Conservation (phyloP, 2,329 filamentous ascomycete genomes). For the Claviceps purpurea region DNA sequence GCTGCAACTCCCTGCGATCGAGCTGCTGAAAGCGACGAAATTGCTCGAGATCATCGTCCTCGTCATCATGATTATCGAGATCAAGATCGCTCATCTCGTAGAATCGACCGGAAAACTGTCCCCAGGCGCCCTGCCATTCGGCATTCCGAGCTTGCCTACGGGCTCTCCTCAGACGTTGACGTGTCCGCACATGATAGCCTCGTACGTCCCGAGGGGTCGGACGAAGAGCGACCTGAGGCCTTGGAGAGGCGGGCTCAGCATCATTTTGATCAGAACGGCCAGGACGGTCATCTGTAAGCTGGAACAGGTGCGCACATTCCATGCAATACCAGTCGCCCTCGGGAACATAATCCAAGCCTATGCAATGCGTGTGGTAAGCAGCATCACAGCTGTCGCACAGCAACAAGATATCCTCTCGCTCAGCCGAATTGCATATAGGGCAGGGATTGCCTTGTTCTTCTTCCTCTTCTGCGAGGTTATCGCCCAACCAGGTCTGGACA, state of each 20-base stretch:
- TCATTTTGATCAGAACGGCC: slow-evolving; percentile 19
- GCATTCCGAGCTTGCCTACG: slow-evolving; percentile 54
- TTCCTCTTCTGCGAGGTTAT: slow-evolving; percentile 52
- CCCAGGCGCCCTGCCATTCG: slow-evolving; percentile 84
- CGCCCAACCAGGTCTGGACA: slow-evolving; percentile 57
- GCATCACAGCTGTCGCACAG: slow-evolving; percentile 87
- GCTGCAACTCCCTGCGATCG: slow-evolving; percentile 47
- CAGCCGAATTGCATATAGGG: slow-evolving; percentile 67
- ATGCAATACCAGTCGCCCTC: slow-evolving; percentile 82
- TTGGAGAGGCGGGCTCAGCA: slow-evolving; percentile 19
- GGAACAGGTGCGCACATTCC: slow-evolving; percentile 50
- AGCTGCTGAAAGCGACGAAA: slow-evolving; percentile 40
- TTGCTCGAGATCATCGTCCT: slow-evolving; percentile 60
- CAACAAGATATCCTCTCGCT: slow-evolving; percentile 73
- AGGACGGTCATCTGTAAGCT: slow-evolving; percentile 17
- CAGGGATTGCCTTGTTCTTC: slow-evolving; percentile 62
- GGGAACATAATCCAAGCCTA: slow-evolving; percentile 67
- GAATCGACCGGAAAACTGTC: slow-evolving; percentile 45
- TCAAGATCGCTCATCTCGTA: slow-evolving; percentile 41
- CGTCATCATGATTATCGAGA: slow-evolving; percentile 27
- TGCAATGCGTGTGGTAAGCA: slow-evolving; percentile 82
- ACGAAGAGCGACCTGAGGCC: slow-evolving; percentile 16
- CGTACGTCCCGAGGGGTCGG: slow-evolving; percentile 20
- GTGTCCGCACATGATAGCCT: slow-evolving; percentile 35
- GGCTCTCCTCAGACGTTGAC: slow-evolving; percentile 41